Base-by-base conservation (phyloP, 31 red algal genomes). In the Bonnemaisonia californica region DNA sequence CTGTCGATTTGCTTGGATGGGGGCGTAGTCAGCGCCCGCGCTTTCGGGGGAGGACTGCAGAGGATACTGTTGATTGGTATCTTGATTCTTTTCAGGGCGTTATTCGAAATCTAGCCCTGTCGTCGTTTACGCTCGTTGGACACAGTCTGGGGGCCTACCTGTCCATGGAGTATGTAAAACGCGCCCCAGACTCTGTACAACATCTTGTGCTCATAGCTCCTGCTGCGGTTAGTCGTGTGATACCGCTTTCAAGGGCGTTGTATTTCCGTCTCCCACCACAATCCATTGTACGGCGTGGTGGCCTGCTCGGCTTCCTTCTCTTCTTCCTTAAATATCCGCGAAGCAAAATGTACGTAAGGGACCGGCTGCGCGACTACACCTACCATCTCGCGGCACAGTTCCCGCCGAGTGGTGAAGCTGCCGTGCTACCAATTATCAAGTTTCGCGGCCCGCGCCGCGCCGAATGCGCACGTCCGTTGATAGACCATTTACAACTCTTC, bases 1-100 rank as follows among this genome's bases (percentile, higher is more conserved):
- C 88, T 30, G n/a, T 98, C 11, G 95, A 98, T 68, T 79, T 98
- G 23, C 77, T 94, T 0, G 95, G 95, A 26, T 98, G 95, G 95
- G 95, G 95, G 13, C 82, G 91, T 18, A 91, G 85, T 5, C 58
- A 68, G 2, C 74, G 95, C 3, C 95, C 95, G 22, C 22, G n/a
- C 1, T 98, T 92, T 58, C 65, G 38, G 16, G 91, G 93, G 2
- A 57, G 56, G 23, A 86, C 87, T 21, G 37, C 86, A 9, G 73
- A 79, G 21, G 88, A 92, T 32, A 54, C 69, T 22, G 56, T 92
- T 5, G 71, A 81, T 18, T 91, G 86, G 81, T 92, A 69, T 74
- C 47, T 97, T 16, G 41, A 59, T 1, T 71, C 79, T 12, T 62
- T 91, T 2, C 34, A 27, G n/a, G 34, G 61, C 37, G 59, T 71